A percentile compares a stretch with the other conserved stretches of the same genome.
Conservation (phyloP, 2,329 filamentous ascomycete genomes). For the Gnomoniopsis smithogilvyi region DNA sequence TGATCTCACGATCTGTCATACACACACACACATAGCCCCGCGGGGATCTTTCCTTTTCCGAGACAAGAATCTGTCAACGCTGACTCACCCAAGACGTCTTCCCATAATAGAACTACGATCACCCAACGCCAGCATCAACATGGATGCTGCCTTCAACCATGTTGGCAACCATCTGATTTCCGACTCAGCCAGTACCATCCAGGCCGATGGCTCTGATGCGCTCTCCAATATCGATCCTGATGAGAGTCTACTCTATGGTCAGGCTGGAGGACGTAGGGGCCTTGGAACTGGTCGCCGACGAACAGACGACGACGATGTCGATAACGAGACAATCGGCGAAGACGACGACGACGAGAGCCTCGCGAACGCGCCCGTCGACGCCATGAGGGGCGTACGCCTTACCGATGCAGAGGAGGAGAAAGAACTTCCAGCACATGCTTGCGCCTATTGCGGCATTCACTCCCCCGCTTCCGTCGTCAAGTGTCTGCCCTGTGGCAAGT, state of each 20-base stretch:
- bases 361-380: conserved; percentile 77
- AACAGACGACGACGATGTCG: conserved; percentile 86
- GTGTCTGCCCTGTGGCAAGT: conserved; percentile 92
- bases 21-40: not conserved
- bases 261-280: conserved; percentile 58
- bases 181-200: conserved; percentile 82
- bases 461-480: conserved; percentile 94
- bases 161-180: conserved; percentile 83
- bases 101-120: conserved; percentile 8
- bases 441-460: conserved; percentile 98
- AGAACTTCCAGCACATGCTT: conserved; percentile 89
- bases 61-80: not conserved
- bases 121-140: conserved; percentile 36
- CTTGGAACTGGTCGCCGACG: conserved; percentile 43
- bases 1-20: not conserved
- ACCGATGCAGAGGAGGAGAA: conserved; percentile 73
- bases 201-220: conserved; percentile 76
- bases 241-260: conserved; percentile 75
- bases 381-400: conserved; percentile 62
- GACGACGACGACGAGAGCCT: conserved; percentile 70
- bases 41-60: not conserved
- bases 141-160: conserved; percentile 82
- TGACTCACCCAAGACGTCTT: not conserved
- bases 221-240: conserved; percentile 70
- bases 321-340: conserved; percentile 77